Percentiles rank a stretch among this genome's conserved stretches.
phyloP scores from a whole-genome alignment of 1,284 basidiomycete species.

The Coniferiporia weirii region DNA sequence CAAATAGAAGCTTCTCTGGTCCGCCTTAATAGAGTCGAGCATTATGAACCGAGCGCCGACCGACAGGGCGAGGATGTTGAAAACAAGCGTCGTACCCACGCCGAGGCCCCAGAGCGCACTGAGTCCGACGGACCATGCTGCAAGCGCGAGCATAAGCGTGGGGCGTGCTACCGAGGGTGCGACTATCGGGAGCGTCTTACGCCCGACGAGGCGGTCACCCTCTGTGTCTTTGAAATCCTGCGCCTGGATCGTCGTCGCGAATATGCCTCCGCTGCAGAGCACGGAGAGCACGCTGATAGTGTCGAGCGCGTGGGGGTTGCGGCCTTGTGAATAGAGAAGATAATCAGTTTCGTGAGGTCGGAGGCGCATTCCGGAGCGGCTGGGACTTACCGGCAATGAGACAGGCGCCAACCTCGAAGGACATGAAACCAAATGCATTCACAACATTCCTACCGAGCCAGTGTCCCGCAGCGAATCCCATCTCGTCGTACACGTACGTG shows the following conservation, averaged over 20 bases:
- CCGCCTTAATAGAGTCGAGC: slow-evolving; percentile 6
- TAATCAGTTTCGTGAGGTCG: slow-evolving; percentile 20
- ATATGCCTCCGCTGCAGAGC: slow-evolving; percentile 26
- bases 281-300: slow-evolving; percentile 23
- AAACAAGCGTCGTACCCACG: background rate
- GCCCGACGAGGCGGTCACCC: slow-evolving; percentile 33
- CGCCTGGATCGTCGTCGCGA: slow-evolving; percentile 34
- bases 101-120: slow-evolving; percentile 11
- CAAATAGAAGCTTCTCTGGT: slow-evolving; percentile 14
- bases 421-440: slow-evolving; percentile 34
- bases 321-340: slow-evolving; percentile 29
- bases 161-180: slow-evolving; percentile 22
- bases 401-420: slow-evolving; percentile 33
- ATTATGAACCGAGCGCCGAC: slow-evolving; percentile 12
- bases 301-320: slow-evolving; percentile 24
- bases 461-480: slow-evolving; percentile 22
- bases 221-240: slow-evolving; percentile 39
- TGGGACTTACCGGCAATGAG: slow-evolving; percentile 28
- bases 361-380: background rate
- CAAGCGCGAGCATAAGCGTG: slow-evolving; percentile 11
- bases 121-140: slow-evolving; percentile 12
- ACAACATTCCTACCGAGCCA: slow-evolving; percentile 34
- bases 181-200: slow-evolving; percentile 36
- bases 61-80: slow-evolving; percentile 7
- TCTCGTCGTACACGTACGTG: slow-evolving; percentile 28